phyloP scores from a whole-genome alignment of 2,329 filamentous ascomycete genomes.

The Colletotrichum costaricense region DNA sequence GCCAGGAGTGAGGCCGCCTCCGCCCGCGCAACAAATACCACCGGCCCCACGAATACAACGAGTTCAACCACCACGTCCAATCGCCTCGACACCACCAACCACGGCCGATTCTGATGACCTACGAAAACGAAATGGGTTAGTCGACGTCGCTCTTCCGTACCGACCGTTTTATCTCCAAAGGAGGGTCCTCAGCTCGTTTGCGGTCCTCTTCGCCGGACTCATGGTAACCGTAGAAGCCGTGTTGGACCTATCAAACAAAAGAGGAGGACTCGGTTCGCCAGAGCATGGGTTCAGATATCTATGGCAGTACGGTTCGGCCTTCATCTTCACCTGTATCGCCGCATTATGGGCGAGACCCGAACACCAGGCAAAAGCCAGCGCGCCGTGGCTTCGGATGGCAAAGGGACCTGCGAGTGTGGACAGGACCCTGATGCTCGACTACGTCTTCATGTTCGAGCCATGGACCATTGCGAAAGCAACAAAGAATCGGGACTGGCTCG shows the following conservation, averaged over 20 bases:
- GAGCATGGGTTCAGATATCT: slow-evolving; percentile 45
- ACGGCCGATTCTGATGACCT: not conserved
- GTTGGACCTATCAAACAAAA: slow-evolving; percentile 44
- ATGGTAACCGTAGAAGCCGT: slow-evolving; percentile 45
- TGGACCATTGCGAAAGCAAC: slow-evolving; percentile 43
- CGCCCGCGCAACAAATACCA: not conserved
- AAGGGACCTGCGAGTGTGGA: slow-evolving; percentile 43
- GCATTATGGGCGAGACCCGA: slow-evolving; percentile 51
- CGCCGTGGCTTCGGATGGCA: slow-evolving; percentile 51
- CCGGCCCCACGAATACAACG: not conserved
- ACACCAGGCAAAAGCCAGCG: slow-evolving; percentile 49
- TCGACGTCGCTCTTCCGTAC: slow-evolving; percentile 46
- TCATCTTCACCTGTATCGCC: slow-evolving; percentile 46
- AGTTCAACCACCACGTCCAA: not conserved
- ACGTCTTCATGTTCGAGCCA: slow-evolving; percentile 45
- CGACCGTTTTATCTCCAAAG: slow-evolving; percentile 50
- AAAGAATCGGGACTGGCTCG: slow-evolving; percentile 48
- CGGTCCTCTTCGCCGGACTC: slow-evolving; percentile 42
- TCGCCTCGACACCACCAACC: not conserved
- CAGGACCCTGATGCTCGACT: slow-evolving; percentile 50
- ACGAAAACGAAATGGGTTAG: slow-evolving; percentile 35
- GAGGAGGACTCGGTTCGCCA: slow-evolving; percentile 43
- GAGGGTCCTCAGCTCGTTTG: slow-evolving; percentile 44
- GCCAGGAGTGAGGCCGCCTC: slow-evolving; percentile 1
- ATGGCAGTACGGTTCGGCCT: slow-evolving; percentile 50